These are phyloP conservation scores for Austroboletus novae-zelandiae DNA, from an alignment of 1,284 basidiomycete species.

Conservation along the genomic window DNA sequence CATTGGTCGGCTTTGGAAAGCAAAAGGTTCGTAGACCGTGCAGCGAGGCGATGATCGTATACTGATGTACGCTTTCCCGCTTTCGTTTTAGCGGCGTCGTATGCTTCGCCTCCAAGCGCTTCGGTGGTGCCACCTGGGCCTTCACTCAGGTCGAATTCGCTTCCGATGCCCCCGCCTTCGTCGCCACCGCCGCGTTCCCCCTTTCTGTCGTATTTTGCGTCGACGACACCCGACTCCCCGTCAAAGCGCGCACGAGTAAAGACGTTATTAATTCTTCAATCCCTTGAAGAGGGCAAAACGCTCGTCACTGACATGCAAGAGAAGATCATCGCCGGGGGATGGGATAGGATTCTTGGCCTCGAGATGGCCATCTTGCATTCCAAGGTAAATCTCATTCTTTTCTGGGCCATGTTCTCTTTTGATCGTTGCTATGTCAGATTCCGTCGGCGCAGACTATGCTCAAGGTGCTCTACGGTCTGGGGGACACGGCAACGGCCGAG, in stretches of 20 bases:
- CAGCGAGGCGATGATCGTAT: not conserved
- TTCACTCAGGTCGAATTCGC: conserved; percentile 9
- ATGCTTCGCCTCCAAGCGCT: conserved; percentile 29
- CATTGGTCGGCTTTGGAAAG: conserved; percentile 63
- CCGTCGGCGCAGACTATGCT: conserved; percentile 67
- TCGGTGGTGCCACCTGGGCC: conserved; percentile 8
- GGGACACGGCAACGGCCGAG: conserved; percentile 76
- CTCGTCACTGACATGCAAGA: conserved; percentile 20
- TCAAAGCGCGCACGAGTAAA: conserved; percentile 75
- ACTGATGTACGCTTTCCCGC: not conserved
- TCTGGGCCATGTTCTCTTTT: too few species aligned
- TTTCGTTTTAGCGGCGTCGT: conserved; percentile 47
- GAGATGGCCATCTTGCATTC: conserved; percentile 82
- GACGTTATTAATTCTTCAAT: conserved; percentile 77
- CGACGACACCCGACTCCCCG: conserved; percentile 71
- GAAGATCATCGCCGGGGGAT: conserved; percentile 16
- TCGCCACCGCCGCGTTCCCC: conserved; percentile 30
- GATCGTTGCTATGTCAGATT: conserved; percentile 40
- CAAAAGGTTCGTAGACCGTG: conserved; percentile 51
- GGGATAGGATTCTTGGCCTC: conserved; percentile 55
- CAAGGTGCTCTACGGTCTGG: conserved; percentile 62
- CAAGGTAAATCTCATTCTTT: conserved; percentile 48
- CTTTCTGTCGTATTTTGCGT: conserved; percentile 62
- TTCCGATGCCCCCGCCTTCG: not conserved
- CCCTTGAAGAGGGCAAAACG: conserved; percentile 36